Percentiles rank a stretch among this genome's conserved stretches.
These are phyloP conservation scores for Dryadomyces sulphureus DNA, from an alignment of 2,329 filamentous ascomycete species.

Conservation along the genomic window DNA sequence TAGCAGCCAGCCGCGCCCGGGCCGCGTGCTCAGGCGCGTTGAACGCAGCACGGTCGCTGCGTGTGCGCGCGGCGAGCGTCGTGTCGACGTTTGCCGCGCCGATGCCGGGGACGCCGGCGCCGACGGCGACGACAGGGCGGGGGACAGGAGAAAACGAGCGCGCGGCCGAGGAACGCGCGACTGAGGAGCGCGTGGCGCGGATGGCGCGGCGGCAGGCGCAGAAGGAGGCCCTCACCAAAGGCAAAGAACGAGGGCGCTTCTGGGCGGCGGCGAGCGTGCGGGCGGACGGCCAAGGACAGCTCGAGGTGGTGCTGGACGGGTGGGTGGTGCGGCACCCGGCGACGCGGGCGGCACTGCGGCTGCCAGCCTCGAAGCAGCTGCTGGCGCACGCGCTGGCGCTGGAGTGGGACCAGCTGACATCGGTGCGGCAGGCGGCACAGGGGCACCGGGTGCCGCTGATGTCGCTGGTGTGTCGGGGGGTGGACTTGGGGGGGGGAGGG, in stretches of 20 bases:
- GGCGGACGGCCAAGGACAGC: constrained; percentile 14
- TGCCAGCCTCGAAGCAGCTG: constrained; percentile 63
- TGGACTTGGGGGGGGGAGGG: constrained; percentile 58
- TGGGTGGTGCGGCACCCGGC: constrained; percentile 66
- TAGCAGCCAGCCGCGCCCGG: too few species aligned
- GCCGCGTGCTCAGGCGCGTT: too few species aligned
- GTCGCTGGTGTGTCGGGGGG: constrained; percentile 65
- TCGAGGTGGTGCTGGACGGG: background rate
- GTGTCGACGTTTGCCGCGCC: background rate
- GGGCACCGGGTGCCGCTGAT: constrained; percentile 85
- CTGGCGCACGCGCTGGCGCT: constrained; percentile 75
- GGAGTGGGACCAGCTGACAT: constrained; percentile 82
- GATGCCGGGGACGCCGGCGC: background rate
- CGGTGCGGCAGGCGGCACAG: constrained; percentile 69
- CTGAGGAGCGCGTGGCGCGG: constrained; percentile 19
- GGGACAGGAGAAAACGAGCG: constrained; percentile 36
- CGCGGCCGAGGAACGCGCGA: constrained; percentile 37
- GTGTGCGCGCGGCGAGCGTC: background rate
- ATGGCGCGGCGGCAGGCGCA: constrained; percentile 28
- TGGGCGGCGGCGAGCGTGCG: background rate
- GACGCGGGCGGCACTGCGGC: constrained; percentile 53
- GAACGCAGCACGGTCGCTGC: background rate
- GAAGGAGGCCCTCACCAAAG: constrained; percentile 36
- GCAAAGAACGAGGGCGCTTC: constrained; percentile 25
- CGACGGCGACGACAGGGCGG: background rate